Percentiles rank a stretch among this genome's conserved stretches.
These are phyloP conservation scores for Zychaea mexicana DNA, from an alignment of 371 early-diverging fungal species.

Conservation along the genomic window DNA sequence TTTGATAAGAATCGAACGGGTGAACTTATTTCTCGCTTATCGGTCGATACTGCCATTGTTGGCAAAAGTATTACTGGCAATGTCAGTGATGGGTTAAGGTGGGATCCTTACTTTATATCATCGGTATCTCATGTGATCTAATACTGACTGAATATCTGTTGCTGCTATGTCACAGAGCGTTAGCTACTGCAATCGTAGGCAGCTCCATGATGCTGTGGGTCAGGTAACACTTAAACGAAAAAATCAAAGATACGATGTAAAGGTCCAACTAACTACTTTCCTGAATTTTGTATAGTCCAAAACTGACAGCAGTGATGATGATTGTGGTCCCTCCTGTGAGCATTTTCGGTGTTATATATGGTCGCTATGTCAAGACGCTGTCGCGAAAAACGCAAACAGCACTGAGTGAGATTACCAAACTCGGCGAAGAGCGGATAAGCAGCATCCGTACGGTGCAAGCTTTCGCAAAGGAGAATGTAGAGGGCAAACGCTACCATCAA, in stretches of 20 bases:
- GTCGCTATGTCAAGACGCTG: conserved; percentile 68
- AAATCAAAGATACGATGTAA: too few species aligned
- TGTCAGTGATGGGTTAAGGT: conserved; percentile 80
- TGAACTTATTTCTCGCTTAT: conserved; percentile 79
- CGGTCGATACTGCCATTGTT: conserved; percentile 75
- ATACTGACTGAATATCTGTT: neutral
- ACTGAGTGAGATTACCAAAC: conserved; percentile 70
- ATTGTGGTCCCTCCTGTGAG: conserved; percentile 79
- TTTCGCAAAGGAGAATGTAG: conserved; percentile 70
- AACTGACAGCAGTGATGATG: conserved; percentile 78
- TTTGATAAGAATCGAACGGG: conserved; percentile 78
- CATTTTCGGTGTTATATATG: conserved; percentile 71
- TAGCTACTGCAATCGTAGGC: conserved; percentile 61
- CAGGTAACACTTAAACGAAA: too few species aligned
- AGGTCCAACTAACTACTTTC: too few species aligned
- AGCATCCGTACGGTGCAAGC: conserved; percentile 80
- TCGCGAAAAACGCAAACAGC: conserved; percentile 73
- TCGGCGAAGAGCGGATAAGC: conserved; percentile 75
- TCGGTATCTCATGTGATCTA: neutral
- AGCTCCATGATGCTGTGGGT: conserved; percentile 75
- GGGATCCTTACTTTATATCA: neutral
- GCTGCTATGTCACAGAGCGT: conserved; percentile 26
- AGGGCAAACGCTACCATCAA: conserved; percentile 54
- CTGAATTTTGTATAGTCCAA: conserved; percentile 34
- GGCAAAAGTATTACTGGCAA: conserved; percentile 80